These are phyloP conservation scores for Tulasnella calospora DNA, from an alignment of 768 basidiomycete genomes.

Conservation along the genomic window DNA sequence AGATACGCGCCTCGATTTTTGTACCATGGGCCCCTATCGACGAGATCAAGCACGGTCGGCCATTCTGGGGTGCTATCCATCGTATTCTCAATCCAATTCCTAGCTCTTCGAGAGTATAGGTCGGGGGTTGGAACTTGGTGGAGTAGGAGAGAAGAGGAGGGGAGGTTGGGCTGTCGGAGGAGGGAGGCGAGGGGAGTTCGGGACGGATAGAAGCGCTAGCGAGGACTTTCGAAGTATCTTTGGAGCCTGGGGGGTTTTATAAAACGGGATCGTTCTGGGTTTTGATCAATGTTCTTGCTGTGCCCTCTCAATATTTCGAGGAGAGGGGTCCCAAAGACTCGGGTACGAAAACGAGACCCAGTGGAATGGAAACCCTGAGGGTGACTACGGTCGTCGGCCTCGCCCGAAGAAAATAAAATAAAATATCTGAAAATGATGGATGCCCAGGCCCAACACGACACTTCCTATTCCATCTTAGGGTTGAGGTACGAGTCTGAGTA, in stretches of 20 bases:
- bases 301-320: too few species aligned
- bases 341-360: not conserved
- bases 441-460: not conserved
- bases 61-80: conserved; percentile 11
- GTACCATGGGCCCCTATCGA: conserved; percentile 21
- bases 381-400: not conserved
- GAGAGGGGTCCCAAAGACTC: not conserved
- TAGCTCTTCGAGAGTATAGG: not conserved
- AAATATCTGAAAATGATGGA: not conserved
- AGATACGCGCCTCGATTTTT: conserved; percentile 20
- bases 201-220: not conserved
- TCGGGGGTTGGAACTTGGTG: too few species aligned
- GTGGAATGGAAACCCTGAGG: not conserved
- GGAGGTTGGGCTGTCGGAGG: not conserved
- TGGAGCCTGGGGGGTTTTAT: not conserved
- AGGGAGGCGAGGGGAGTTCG: too few species aligned
- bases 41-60: conserved; percentile 19
- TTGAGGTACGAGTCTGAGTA: not conserved
- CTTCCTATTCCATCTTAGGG: not conserved
- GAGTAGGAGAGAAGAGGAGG: not conserved
- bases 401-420: not conserved
- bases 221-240: not conserved
- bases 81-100: not conserved
- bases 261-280: not conserved
- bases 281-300: not conserved